These are phyloP conservation scores for Elsinoe arachidis DNA, from an alignment of 2,329 filamentous ascomycete genomes.

Conservation along the genomic window DNA sequence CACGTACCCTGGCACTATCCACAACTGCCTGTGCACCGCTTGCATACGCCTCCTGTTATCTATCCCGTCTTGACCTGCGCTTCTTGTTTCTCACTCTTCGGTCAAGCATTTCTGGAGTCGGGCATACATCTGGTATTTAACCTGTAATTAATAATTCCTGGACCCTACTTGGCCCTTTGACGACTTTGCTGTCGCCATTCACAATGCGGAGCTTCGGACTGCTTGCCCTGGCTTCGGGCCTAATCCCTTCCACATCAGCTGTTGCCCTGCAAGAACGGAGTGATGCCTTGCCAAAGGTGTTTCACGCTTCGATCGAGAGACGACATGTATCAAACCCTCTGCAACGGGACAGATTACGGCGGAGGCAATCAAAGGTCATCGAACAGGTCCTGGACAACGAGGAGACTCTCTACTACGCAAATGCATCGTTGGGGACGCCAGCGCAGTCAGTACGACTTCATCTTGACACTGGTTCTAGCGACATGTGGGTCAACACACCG, in stretches of 20 bases:
- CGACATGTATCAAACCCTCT: slow-evolving; percentile 39
- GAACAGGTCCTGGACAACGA: slow-evolving; percentile 46
- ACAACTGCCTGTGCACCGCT: neutral
- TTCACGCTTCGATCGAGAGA: slow-evolving; percentile 44
- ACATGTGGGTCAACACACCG: slow-evolving; percentile 58
- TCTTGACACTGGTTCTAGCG: slow-evolving; percentile 55
- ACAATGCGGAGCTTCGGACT: slow-evolving; percentile 13
- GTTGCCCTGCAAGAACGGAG: slow-evolving; percentile 19
- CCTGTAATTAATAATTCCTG: neutral
- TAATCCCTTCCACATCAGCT: slow-evolving; percentile 17
- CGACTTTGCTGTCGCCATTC: neutral
- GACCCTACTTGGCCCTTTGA: neutral
- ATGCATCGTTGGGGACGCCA: slow-evolving; percentile 50
- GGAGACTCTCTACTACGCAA: slow-evolving; percentile 52
- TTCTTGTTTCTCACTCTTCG: neutral
- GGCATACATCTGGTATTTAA: neutral
- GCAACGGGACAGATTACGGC: slow-evolving; percentile 37
- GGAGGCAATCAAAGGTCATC: slow-evolving; percentile 36
- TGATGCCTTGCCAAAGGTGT: slow-evolving; percentile 32
- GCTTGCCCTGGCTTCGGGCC: slow-evolving; percentile 13
- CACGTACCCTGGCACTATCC: no score
- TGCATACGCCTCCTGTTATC: neutral
- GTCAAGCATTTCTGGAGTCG: slow-evolving; percentile 2
- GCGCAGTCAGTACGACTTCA: slow-evolving; percentile 47
- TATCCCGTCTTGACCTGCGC: neutral